phyloP scores from a whole-genome alignment of 495 filamentous ascomycete species.

The Talaromyces trachyspermus region DNA sequence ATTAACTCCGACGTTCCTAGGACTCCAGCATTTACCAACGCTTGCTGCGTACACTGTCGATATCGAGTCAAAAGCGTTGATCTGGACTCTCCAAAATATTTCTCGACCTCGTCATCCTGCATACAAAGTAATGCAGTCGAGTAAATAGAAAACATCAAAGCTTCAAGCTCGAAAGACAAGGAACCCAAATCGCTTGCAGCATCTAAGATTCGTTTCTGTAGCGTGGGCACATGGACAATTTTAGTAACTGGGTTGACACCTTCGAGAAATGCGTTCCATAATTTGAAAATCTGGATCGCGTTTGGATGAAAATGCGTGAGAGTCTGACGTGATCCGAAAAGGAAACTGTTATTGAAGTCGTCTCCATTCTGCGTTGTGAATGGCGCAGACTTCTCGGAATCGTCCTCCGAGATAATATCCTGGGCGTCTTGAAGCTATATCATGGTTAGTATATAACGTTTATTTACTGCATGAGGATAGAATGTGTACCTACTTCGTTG shows the following conservation, averaged over 20 bases:
- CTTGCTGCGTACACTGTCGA: conserved; percentile 34
- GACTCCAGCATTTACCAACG: conserved; percentile 40
- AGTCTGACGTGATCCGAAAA: conserved; percentile 13
- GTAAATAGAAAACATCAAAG: conserved; percentile 46
- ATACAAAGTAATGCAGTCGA: conserved; percentile 35
- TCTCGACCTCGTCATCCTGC: conserved; percentile 27
- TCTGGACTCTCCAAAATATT: conserved; percentile 35
- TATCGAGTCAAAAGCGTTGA: conserved; percentile 31
- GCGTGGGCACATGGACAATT: conserved; percentile 59
- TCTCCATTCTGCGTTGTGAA: conserved; percentile 11
- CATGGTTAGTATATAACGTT: neutral
- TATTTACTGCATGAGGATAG: neutral
- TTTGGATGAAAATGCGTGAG: conserved; percentile 49
- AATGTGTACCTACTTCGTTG: conserved; percentile 34
- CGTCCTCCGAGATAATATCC: conserved; percentile 27
- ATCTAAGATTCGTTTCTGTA: conserved; percentile 36
- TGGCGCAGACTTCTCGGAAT: conserved; percentile 9
- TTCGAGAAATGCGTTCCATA: conserved; percentile 64
- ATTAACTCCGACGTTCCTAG: conserved; percentile 35
- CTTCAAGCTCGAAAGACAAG: conserved; percentile 30
- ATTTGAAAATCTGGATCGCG: conserved; percentile 58
- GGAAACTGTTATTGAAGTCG: conserved; percentile 15
- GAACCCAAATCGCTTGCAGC: conserved; percentile 26
- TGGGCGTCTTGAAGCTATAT: conserved; percentile 40
- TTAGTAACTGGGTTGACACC: conserved; percentile 64